A percentile compares a stretch with the other conserved stretches of the same genome.
These are phyloP conservation scores for Rostrohypoxylon terebratum DNA, from an alignment of 495 filamentous ascomycete genomes.

Conservation along the genomic window DNA sequence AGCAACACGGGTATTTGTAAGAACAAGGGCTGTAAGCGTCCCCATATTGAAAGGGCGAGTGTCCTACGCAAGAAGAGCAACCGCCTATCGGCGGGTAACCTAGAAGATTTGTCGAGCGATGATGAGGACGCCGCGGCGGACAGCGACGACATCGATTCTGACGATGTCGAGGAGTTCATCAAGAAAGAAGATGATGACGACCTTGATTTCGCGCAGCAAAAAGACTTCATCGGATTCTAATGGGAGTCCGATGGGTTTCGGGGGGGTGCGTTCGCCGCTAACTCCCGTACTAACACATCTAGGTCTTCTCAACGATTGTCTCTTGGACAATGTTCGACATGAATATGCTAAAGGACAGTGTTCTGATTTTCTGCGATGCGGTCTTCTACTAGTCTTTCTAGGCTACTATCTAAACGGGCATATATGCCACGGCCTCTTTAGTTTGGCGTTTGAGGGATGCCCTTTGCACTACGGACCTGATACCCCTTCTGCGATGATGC, in stretches of 20 bases:
- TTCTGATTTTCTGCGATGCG: constrained; percentile 17
- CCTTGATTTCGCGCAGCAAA: constrained; percentile 57
- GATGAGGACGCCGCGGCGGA: constrained; percentile 82
- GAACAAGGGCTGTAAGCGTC: constrained; percentile 83
- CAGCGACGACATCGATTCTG: constrained; percentile 90
- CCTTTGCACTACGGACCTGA: constrained; percentile 37
- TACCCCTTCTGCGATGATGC: constrained; percentile 37
- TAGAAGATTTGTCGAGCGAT: constrained; percentile 85
- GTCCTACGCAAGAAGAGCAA: constrained; percentile 62
- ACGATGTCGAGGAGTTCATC: constrained; percentile 80
- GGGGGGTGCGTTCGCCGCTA: not conserved
- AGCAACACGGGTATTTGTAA: constrained; percentile 89
- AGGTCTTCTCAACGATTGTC: constrained; percentile 29
- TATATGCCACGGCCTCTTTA: constrained; percentile 14
- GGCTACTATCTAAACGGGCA: constrained; percentile 31
- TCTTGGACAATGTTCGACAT: constrained; percentile 27
- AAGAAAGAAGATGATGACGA: constrained; percentile 56
- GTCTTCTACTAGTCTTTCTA: constrained; percentile 11
- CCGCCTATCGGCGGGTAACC: constrained; percentile 61
- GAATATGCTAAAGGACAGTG: constrained; percentile 15
- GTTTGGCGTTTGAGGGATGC: constrained; percentile 42
- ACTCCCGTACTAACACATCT: constrained; percentile 24
- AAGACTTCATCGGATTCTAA: constrained; percentile 62
- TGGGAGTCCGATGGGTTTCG: constrained; percentile 12
- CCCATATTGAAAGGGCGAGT: constrained; percentile 87